A percentile compares a stretch with the other conserved stretches of the same genome.
These are phyloP conservation scores for Ophiostoma australiae DNA, from an alignment of 2,329 filamentous ascomycete species.

Conservation along the genomic window DNA sequence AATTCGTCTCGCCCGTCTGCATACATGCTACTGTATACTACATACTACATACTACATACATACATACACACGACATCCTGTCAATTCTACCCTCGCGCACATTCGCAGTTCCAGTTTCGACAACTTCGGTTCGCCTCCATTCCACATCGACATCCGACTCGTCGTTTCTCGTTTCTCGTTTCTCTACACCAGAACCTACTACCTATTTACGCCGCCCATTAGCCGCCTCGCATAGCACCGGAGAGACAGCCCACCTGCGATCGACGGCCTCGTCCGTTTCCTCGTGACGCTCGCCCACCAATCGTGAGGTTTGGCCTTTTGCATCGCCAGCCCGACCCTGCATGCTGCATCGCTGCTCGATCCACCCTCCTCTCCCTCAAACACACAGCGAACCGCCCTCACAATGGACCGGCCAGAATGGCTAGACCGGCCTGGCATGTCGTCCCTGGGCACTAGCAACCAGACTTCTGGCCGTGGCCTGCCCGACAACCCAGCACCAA, in stretches of 20 bases:
- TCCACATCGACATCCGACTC: neutral
- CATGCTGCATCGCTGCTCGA: neutral
- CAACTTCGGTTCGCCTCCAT: neutral
- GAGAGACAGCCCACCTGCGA: constrained; percentile 14
- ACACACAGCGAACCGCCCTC: neutral
- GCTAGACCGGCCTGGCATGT: constrained; percentile 24
- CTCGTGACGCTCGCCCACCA: constrained; percentile 7
- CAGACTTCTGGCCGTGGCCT: constrained; percentile 31
- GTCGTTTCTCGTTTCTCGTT: constrained; percentile 3
- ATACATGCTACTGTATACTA: no score
- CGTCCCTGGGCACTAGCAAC: constrained; percentile 22
- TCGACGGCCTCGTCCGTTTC: constrained; percentile 12
- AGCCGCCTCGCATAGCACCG: neutral
- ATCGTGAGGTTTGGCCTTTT: neutral
- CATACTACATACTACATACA: neutral
- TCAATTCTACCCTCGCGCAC: neutral
- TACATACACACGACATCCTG: neutral
- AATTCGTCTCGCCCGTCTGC: constrained; percentile 4
- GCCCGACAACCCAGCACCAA: constrained; percentile 38
- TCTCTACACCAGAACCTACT: neutral
- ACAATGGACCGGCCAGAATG: constrained; percentile 27
- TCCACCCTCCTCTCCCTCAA: neutral
- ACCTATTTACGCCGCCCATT: neutral
- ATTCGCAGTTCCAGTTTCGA: neutral
- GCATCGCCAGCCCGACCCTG: neutral